These are phyloP conservation scores for Vachellia collinsii DNA, from an alignment of 306 rosid species.

Conservation along the genomic window DNA sequence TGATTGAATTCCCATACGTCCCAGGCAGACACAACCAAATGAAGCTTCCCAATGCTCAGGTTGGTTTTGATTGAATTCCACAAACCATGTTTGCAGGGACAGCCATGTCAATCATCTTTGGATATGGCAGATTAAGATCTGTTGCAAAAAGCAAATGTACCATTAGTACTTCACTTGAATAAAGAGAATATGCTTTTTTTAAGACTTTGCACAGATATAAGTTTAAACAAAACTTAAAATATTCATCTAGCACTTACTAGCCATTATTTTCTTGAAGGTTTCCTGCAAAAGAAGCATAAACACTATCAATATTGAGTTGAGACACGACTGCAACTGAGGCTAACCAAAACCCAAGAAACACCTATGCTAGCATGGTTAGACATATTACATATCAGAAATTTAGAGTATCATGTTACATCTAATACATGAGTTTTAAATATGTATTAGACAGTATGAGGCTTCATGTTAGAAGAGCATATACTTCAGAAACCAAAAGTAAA, in stretches of 20 bases:
- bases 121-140: conserved; percentile 91
- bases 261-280: conserved; percentile 79
- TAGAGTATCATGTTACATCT: neutral
- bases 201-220: neutral
- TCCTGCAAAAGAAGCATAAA: conserved; percentile 63
- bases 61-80: conserved; percentile 68
- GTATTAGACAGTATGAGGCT: neutral
- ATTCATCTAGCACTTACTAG: conserved; percentile 60
- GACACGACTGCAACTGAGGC: conserved; percentile 23
- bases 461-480: neutral
- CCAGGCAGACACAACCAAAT: neutral
- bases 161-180: conserved; percentile 28
- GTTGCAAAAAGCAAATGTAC: conserved; percentile 32
- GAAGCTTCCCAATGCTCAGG: conserved; percentile 28
- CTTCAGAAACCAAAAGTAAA: neutral
- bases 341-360: conserved; percentile 20
- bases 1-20: no score
- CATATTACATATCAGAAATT: neutral
- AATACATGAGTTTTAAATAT: neutral
- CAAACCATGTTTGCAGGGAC: conserved; percentile 90
- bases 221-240: conserved; percentile 1
- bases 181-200: neutral
- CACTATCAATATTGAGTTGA: conserved; percentile 26
- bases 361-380: neutral
- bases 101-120: conserved; percentile 90